These are phyloP conservation scores for Notholithocarpus densiflorus DNA, from an alignment of 306 rosid species.

Conservation along the genomic window DNA sequence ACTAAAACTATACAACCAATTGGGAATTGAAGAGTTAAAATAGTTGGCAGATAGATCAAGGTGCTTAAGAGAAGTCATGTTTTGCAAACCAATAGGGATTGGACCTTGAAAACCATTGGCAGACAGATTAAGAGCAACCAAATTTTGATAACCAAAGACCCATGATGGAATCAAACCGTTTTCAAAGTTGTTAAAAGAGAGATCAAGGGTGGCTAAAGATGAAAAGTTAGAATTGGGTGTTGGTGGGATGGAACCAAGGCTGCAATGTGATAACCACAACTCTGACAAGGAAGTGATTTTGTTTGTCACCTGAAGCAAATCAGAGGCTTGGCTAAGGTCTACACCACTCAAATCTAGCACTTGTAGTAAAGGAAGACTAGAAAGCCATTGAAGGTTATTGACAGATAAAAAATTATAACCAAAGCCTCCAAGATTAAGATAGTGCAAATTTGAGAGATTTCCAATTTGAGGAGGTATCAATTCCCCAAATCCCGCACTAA, in stretches of 20 bases:
- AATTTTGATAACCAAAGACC: too few species aligned
- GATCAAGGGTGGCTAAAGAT: neutral
- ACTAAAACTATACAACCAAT: conserved; percentile 13
- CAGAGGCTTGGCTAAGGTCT: conserved; percentile 3
- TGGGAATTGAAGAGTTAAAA: conserved; percentile 5
- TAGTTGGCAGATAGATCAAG: conserved; percentile 18
- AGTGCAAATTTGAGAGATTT: too few species aligned
- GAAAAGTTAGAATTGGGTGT: neutral
- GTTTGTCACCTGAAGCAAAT: conserved; percentile 15
- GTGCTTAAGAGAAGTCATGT: neutral
- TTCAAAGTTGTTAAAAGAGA: too few species aligned
- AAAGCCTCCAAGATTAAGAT: too few species aligned
- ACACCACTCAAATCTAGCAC: conserved; percentile 23
- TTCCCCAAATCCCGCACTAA: neutral
- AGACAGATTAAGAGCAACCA: neutral
- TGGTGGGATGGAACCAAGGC: neutral
- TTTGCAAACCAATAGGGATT: conserved; percentile 8
- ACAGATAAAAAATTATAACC: neutral
- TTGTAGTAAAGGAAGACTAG: conserved; percentile 18
- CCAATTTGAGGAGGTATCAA: too few species aligned
- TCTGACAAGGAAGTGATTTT: conserved; percentile 18
- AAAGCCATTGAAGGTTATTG: conserved; percentile 23
- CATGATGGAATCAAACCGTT: too few species aligned
- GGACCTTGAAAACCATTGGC: conserved; percentile 5
- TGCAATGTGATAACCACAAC: conserved; percentile 1